phyloP scores from a whole-genome alignment of 2,329 filamentous ascomycete species.

The Aureobasidium sp. region DNA sequence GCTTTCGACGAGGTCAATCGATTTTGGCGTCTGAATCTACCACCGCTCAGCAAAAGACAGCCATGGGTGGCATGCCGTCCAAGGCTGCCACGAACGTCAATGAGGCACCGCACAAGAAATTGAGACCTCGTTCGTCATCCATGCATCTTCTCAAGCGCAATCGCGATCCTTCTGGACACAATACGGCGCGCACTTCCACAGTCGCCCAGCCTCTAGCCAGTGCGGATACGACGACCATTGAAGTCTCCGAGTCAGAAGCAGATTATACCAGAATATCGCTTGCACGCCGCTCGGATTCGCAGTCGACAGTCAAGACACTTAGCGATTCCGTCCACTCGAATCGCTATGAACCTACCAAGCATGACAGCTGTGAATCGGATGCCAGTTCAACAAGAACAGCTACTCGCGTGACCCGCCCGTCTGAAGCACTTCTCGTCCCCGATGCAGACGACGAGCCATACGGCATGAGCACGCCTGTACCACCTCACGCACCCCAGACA shows the following conservation, averaged over 20 bases:
- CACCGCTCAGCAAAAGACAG: not conserved
- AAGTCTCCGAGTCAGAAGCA: not conserved
- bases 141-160: constrained; percentile 9
- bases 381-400: constrained; percentile 5
- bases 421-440: not conserved
- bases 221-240: not conserved
- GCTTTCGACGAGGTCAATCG: constrained; percentile 9
- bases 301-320: not conserved
- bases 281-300: not conserved
- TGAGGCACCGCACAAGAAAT: constrained; percentile 6
- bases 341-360: not conserved
- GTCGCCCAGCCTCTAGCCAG: not conserved
- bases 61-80: constrained; percentile 8
- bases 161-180: not conserved
- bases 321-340: constrained; percentile 2
- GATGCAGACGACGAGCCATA: constrained; percentile 6
- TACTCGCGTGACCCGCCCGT: constrained; percentile 1
- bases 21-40: not conserved
- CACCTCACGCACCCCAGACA: constrained; percentile 3
- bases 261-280: not conserved
- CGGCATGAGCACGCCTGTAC: constrained; percentile 16
- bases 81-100: not conserved
- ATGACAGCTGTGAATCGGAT: not conserved
- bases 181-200: not conserved
- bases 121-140: constrained; percentile 6